Evolutionary conservation across 2,329 filamentous ascomycete genomes (phyloP).

Genomic region (Epichloe elymi): DNA sequence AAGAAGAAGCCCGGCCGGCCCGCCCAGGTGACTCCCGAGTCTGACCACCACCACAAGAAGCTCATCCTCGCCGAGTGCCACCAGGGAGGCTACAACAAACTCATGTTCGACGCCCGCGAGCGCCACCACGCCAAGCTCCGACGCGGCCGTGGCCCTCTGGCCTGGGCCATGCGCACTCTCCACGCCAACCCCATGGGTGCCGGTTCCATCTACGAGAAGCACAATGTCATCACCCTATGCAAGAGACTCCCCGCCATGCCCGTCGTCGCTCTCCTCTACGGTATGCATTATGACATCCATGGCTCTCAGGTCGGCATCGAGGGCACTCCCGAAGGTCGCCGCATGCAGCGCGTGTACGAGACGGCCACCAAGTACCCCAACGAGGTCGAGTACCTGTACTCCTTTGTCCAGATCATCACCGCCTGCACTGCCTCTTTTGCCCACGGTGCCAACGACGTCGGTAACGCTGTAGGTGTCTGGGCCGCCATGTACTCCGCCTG

Average conservation of each 20-base stretch:
- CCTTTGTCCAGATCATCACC: conserved; percentile 52
- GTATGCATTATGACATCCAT: conserved; percentile 73
- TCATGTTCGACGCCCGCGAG: conserved; percentile 42
- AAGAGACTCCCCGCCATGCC: conserved; percentile 59
- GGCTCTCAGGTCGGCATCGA: conserved; percentile 9
- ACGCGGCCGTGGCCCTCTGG: conserved; percentile 52
- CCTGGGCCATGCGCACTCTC: conserved; percentile 70
- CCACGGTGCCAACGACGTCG: conserved; percentile 67
- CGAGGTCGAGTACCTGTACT: conserved; percentile 57
- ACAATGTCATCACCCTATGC: conserved; percentile 51
- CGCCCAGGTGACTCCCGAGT: conserved; percentile 7
- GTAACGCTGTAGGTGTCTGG: conserved; percentile 58
- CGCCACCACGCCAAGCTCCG: conserved; percentile 51
- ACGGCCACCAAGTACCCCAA: conserved; percentile 53
- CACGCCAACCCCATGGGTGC: conserved; percentile 60
- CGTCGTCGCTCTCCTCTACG: conserved; percentile 53
- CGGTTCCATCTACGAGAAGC: conserved; percentile 59
- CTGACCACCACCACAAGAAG: conserved; percentile 35
- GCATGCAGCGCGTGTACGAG: conserved; percentile 43
- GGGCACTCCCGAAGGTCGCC: conserved; percentile 11
- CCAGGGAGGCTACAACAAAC: conserved; percentile 45
- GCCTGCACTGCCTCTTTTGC: conserved; percentile 62
- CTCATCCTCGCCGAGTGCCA: conserved; percentile 31
- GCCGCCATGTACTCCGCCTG: conserved; percentile 56
- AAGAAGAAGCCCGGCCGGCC: not conserved